Conservation (phyloP, 176 grass and related monocot genomes). For the Ananas comosus region DNA sequence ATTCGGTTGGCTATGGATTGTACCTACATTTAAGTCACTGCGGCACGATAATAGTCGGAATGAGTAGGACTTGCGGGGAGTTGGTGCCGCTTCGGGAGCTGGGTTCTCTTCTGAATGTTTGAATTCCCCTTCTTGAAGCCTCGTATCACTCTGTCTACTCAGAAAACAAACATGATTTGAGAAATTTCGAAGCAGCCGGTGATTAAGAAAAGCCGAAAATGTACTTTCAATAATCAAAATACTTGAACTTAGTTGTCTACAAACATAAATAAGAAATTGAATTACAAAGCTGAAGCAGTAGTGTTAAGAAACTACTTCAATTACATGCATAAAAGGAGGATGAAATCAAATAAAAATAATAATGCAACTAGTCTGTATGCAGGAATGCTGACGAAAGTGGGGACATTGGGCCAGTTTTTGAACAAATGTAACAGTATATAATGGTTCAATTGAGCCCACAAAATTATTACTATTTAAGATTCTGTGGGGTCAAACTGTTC, state of each 20-base stretch:
- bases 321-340: neutral
- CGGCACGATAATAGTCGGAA: conserved; percentile 71
- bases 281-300: neutral
- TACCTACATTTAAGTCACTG: conserved; percentile 53
- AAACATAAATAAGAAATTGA: neutral
- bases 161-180: conserved; percentile 49
- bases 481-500: conserved; percentile 24
- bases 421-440: neutral
- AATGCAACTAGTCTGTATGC: neutral
- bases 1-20: conserved; percentile 49
- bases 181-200: conserved; percentile 1
- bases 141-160: conserved; percentile 96
- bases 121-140: conserved; percentile 40
- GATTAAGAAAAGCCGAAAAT: neutral
- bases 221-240: neutral
- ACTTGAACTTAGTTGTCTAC: neutral
- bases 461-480: conserved; percentile 15
- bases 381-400: conserved; percentile 5
- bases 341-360: neutral
- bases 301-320: neutral
- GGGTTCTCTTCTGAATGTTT: conserved; percentile 25
- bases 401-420: neutral
- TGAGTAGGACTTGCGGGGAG: conserved; percentile 59
- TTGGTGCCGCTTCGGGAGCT: conserved; percentile 22
- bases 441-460: conserved; percentile 6